Evolutionary conservation across 306 rosid genomes (phyloP).

Genomic region (Phaseolus lunatus): DNA sequence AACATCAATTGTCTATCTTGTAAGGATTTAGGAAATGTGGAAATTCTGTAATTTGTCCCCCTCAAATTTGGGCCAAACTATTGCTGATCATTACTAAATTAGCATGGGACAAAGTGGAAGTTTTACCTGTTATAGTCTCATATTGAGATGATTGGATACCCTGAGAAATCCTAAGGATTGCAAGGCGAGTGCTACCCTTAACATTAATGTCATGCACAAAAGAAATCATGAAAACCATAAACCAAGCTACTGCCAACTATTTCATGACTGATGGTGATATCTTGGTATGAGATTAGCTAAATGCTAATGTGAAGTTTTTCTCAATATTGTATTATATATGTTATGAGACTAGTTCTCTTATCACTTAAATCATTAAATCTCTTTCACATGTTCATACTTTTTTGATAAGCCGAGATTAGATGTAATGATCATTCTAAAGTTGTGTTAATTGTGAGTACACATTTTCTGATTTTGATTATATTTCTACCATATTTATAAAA

Average conservation of each 20-base stretch:
- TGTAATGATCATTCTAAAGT: slow-evolving; percentile 48
- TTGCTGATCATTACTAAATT: not conserved
- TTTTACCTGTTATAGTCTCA: slow-evolving; percentile 70
- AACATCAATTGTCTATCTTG: slow-evolving; percentile 5
- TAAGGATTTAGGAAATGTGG: slow-evolving; percentile 2
- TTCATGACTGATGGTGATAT: slow-evolving; percentile 46
- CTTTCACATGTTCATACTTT: slow-evolving; percentile 47
- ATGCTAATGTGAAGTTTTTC: slow-evolving; percentile 40
- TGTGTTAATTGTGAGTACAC: slow-evolving; percentile 34
- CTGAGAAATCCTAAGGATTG: slow-evolving; percentile 39
- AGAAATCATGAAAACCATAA: slow-evolving; percentile 47
- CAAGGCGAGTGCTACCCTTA: slow-evolving; percentile 56
- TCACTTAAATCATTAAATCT: slow-evolving; percentile 28
- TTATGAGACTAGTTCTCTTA: too few relatives aligned
- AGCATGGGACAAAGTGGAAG: not conserved
- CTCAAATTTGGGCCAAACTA: not conserved
- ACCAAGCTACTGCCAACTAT: slow-evolving; percentile 50
- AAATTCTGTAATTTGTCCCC: not conserved
- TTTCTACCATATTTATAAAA: slow-evolving; percentile 8
- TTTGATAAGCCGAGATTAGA: slow-evolving; percentile 27
- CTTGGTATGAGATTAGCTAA: slow-evolving; percentile 32
- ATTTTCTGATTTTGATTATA: slow-evolving; percentile 20
- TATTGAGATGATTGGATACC: slow-evolving; percentile 53
- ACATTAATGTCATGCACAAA: slow-evolving; percentile 45
- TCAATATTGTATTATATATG: slow-evolving; percentile 37